Percentiles rank a stretch among this genome's conserved stretches.
Conservation (phyloP, 2,329 filamentous ascomycete species). For the Cercospora sojina region DNA sequence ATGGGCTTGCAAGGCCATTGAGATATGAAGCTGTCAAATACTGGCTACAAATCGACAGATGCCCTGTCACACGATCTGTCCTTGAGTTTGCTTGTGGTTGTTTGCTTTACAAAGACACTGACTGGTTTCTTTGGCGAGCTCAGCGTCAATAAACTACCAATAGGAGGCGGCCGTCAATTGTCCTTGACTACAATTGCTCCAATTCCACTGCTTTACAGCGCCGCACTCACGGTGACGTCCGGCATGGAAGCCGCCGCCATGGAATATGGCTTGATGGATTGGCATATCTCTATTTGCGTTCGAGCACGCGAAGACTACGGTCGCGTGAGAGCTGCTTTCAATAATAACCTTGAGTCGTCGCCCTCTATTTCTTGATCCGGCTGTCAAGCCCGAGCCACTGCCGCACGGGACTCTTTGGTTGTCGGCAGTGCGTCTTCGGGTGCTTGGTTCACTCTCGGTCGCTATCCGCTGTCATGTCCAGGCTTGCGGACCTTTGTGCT, state of each 20-base stretch:
- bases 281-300: background rate
- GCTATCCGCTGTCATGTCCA: conserved; percentile 6
- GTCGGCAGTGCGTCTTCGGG: background rate
- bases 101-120: conserved; percentile 15
- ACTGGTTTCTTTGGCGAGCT: conserved; percentile 9
- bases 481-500: background rate
- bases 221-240: background rate
- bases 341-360: background rate
- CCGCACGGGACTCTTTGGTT: background rate
- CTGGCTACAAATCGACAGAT: background rate
- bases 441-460: background rate
- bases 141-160: background rate
- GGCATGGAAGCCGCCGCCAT: background rate
- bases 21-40: conserved; percentile 1
- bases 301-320: background rate
- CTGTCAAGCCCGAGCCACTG: background rate
- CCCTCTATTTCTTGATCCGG: background rate
- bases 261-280: background rate
- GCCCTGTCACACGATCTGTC: background rate
- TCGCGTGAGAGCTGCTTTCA: background rate
- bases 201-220: background rate
- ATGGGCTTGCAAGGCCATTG: background rate
- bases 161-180: background rate
- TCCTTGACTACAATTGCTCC: background rate
- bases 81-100: conserved; percentile 17